Percentiles rank a stretch among this genome's conserved stretches.
phyloP scores from a whole-genome alignment of 73 alveolate genomes.

The Diophrys sp. region DNA sequence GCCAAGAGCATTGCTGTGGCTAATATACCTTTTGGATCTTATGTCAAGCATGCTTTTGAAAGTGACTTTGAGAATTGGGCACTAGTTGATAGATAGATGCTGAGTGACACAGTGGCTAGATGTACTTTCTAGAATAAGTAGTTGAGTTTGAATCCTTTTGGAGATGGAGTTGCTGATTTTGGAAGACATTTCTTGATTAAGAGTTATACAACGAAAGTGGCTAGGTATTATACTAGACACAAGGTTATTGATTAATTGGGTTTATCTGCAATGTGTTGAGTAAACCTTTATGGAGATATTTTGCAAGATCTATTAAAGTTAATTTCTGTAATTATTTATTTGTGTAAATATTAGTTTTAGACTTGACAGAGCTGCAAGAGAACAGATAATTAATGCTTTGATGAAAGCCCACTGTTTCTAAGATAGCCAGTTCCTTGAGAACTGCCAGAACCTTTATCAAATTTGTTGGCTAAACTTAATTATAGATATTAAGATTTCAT shows the following conservation, averaged over 20 bases:
- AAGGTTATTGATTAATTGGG: no score
- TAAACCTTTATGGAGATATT: not conserved
- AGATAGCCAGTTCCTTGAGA: no score
- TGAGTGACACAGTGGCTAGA: not conserved
- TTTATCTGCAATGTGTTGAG: not conserved
- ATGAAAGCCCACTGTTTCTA: no score
- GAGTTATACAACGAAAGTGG: not conserved
- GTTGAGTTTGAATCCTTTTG: not conserved
- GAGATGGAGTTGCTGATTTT: slow-evolving; percentile 18
- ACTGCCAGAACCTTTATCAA: no score
- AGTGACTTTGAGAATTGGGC: not conserved
- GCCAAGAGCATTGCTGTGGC: slow-evolving; percentile 18
- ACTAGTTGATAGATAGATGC: not conserved
- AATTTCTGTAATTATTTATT: no score
- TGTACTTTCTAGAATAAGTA: not conserved
- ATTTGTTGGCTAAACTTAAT: no score
- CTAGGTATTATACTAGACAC: slow-evolving; percentile 42
- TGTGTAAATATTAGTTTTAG: no score
- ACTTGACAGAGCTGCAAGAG: no score
- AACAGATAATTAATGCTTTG: no score
- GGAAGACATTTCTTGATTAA: slow-evolving; percentile 42
- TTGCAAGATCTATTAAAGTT: not conserved
- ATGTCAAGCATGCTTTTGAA: not conserved
- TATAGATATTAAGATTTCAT: no score
- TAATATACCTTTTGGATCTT: not conserved